A percentile compares a stretch with the other conserved stretches of the same genome.
These are phyloP conservation scores for Colletotrichum shisoi DNA, from an alignment of 2,329 filamentous ascomycete genomes.

Conservation along the genomic window DNA sequence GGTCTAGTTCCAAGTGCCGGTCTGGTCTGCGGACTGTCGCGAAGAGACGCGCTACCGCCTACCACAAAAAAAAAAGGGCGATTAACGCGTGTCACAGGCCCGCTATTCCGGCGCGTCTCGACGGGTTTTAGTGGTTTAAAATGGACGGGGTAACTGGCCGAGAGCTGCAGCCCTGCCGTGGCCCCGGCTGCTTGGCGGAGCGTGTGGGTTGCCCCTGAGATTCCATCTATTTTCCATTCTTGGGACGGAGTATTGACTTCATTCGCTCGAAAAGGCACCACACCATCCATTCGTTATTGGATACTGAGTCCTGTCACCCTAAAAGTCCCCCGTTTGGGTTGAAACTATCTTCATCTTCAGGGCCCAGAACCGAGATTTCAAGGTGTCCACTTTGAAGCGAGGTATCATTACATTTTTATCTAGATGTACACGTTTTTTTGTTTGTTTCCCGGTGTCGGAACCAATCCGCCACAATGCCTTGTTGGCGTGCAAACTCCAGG, in stretches of 20 bases:
- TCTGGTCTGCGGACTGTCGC: slow-evolving; percentile 31
- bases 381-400: slow-evolving; percentile 3
- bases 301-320: slow-evolving; percentile 13
- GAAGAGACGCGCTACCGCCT: slow-evolving; percentile 30
- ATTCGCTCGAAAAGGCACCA: slow-evolving; percentile 1
- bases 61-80: not conserved
- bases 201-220: slow-evolving; percentile 16
- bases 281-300: slow-evolving; percentile 14
- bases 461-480: slow-evolving; percentile 23
- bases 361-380: not conserved
- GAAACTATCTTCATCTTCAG: not conserved
- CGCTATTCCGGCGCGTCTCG: slow-evolving; percentile 31
- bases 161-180: slow-evolving; percentile 34
- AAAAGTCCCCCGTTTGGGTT: not conserved
- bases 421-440: slow-evolving; percentile 28
- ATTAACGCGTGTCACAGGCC: slow-evolving; percentile 28
- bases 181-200: slow-evolving; percentile 19
- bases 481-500: slow-evolving; percentile 32
- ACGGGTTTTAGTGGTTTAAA: slow-evolving; percentile 25
- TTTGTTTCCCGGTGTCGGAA: slow-evolving; percentile 26
- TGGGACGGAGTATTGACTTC: slow-evolving; percentile 26
- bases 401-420: slow-evolving; percentile 35
- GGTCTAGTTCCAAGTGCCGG: slow-evolving; percentile 21
- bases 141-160: slow-evolving; percentile 12
- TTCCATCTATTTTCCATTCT: not conserved